Evolutionary conservation across 306 rosid species (phyloP), one percentile per base, ranked within the genome.

Genomic region (Trifolium subterraneum): DNA sequence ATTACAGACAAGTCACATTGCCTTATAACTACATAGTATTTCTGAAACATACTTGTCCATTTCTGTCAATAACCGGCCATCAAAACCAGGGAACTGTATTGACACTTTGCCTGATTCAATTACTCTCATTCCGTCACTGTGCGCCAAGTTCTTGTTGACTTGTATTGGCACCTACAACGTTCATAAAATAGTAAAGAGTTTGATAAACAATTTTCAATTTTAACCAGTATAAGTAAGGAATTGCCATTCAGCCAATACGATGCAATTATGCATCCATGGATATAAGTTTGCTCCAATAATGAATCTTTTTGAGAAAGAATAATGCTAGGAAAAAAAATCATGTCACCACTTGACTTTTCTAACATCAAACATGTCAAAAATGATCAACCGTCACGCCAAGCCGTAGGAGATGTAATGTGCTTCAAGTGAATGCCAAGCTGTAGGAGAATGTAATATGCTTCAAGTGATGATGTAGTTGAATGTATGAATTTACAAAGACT

Each of bases 91-190:
- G 70, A 78, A 36, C 48, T 83, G 96, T 13, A 77, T 41, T 23
- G 85, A 74, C 65, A 90, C 81, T 85, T 88, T 94, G 71, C 92
- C 96, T 58, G 97, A 86, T 79, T 94, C 99, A 44, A 94, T 78
- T 23, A 94, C 88, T 82, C 84, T 83, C 99, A 94, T 94, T 48
- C 99, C 99, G 74, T 94, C 99, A 74, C 96, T 92, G 78, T 82
- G 90, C 60, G 91, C 96, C 84, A 94, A 85, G 72, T 81, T 79
- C 83, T 92, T 94, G 89, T 90, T 90, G 68, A 94, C 99, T 87
- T 94, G 99, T 75, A 94, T 92, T 0, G 99, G 99, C 58, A 92
- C 99, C 99, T 94, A 80, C 81, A 73, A 36, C 25, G 71, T 36
- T 35, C 11, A 16, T 44, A 33, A 38, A 78, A 33, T 8, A 75